Conservation (phyloP, 2,329 filamentous ascomycete species). For the Cladorrhinum sp. region DNA sequence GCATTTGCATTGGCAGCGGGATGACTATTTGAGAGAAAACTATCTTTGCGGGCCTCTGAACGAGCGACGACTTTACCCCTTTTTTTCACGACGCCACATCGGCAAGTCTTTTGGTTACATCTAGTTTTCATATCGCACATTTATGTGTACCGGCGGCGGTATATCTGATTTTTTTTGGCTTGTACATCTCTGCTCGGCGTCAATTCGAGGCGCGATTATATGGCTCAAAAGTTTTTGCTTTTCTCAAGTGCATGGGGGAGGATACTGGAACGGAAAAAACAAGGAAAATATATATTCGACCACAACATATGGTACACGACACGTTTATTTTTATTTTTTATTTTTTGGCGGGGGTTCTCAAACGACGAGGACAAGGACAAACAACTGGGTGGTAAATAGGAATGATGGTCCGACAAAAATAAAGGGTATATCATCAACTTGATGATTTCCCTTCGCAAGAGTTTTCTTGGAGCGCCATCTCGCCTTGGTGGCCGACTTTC, state of each 20-base stretch:
- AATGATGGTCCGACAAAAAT: neutral
- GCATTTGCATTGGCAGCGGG: slow-evolving; percentile 19
- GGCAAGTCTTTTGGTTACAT: slow-evolving; percentile 2
- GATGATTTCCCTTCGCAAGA: neutral
- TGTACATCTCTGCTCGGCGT: slow-evolving; percentile 17
- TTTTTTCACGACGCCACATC: neutral
- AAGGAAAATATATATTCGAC: neutral
- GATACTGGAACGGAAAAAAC: neutral
- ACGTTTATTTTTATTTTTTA: neutral
- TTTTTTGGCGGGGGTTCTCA: neutral
- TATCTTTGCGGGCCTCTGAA: neutral
- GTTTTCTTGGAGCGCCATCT: neutral
- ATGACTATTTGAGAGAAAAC: slow-evolving; percentile 7
- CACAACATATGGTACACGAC: neutral
- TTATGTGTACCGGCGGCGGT: slow-evolving; percentile 2
- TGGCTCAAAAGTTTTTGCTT: slow-evolving; percentile 23
- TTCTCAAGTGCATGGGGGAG: neutral
- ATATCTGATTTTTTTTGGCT: slow-evolving; percentile 3
- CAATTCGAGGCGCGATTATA: neutral
- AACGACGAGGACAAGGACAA: neutral
- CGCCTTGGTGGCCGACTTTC: too few species aligned
- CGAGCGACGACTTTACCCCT: neutral
- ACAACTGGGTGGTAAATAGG: too few species aligned
- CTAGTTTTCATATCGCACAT: neutral
- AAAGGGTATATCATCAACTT: neutral